Percentiles rank a stretch among this genome's conserved stretches.
Evolutionary conservation across 352 stramenopile genomes (phyloP).

Genomic region (Thraustochytrium striatum): DNA sequence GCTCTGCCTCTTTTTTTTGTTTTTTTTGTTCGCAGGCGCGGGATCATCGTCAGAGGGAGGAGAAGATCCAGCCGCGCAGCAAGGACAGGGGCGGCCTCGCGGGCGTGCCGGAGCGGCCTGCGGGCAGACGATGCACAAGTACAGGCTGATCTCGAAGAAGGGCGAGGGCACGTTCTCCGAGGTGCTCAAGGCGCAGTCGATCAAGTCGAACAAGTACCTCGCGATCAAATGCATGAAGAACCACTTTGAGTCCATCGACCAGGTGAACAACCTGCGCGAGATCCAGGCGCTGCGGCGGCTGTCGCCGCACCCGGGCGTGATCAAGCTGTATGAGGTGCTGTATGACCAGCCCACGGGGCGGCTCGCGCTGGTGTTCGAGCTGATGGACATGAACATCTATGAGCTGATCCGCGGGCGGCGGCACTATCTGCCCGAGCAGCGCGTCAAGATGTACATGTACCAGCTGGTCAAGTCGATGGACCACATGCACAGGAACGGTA

Average conservation of each 20-base stretch:
- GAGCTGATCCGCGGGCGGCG: slow-evolving; percentile 81
- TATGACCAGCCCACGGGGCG: slow-evolving; percentile 80
- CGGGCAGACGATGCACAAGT: slow-evolving; percentile 79
- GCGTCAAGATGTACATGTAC: slow-evolving; percentile 72
- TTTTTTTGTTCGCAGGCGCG: too few species aligned
- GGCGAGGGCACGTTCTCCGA: slow-evolving; percentile 79
- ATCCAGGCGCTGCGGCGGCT: slow-evolving; percentile 87
- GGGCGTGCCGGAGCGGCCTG: too few species aligned
- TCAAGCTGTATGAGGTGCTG: slow-evolving; percentile 90
- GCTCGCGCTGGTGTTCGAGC: slow-evolving; percentile 90
- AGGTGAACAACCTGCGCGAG: slow-evolving; percentile 92
- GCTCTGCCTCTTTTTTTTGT: too few species aligned
- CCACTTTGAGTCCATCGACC: slow-evolving; percentile 88
- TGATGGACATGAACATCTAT: slow-evolving; percentile 94
- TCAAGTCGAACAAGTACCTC: slow-evolving; percentile 87
- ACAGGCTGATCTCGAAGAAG: slow-evolving; percentile 75
- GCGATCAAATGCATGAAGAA: slow-evolving; percentile 99
- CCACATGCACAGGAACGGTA: slow-evolving; percentile 93
- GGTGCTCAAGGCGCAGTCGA: slow-evolving; percentile 70
- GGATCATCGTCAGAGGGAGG: too few species aligned
- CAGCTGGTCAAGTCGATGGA: slow-evolving; percentile 89
- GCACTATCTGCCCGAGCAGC: slow-evolving; percentile 55
- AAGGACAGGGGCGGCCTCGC: too few species aligned
- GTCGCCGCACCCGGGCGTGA: slow-evolving; percentile 87
- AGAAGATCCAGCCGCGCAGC: too few species aligned